Evolutionary conservation across 257 asterid species (phyloP).

Genomic region (Thymus quinquecostatus): DNA sequence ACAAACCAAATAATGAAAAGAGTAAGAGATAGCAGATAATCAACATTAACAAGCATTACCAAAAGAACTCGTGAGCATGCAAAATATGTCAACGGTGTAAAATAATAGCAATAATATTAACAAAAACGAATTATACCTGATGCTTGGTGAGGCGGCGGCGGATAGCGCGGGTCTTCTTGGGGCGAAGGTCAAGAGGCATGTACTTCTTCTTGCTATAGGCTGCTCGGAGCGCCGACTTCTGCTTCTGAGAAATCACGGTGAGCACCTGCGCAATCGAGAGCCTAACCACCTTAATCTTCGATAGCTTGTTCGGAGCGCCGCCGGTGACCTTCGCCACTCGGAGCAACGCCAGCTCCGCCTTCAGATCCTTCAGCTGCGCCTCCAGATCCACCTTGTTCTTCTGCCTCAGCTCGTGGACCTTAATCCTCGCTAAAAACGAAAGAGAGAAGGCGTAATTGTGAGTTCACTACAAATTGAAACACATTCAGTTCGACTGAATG

Average conservation of each 20-base stretch:
- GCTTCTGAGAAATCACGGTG: slow-evolving; percentile 48
- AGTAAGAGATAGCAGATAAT: no score
- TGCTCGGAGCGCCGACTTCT: slow-evolving; percentile 43
- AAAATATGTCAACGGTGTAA: no score
- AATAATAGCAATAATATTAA: no score
- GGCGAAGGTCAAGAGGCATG: slow-evolving; percentile 46
- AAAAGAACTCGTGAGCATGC: neutral
- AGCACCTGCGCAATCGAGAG: slow-evolving; percentile 48
- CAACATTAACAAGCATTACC: neutral
- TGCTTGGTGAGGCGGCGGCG: slow-evolving; percentile 50
- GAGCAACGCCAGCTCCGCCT: slow-evolving; percentile 44
- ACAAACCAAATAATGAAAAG: neutral
- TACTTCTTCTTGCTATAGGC: slow-evolving; percentile 44
- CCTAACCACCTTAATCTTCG: slow-evolving; percentile 42
- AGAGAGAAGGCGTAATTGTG: neutral
- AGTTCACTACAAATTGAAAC: neutral
- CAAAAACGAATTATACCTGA: slow-evolving; percentile 29
- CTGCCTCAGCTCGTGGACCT: slow-evolving; percentile 48
- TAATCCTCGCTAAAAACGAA: slow-evolving; percentile 38
- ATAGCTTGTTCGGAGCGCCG: slow-evolving; percentile 48
- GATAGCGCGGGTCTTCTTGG: slow-evolving; percentile 42
- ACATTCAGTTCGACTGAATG: neutral
- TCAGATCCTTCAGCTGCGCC: slow-evolving; percentile 46
- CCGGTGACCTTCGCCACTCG: slow-evolving; percentile 49
- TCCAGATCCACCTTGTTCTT: slow-evolving; percentile 39